Conservation (phyloP, 176 grass and related monocot genomes). For the Pharus latifolius region DNA sequence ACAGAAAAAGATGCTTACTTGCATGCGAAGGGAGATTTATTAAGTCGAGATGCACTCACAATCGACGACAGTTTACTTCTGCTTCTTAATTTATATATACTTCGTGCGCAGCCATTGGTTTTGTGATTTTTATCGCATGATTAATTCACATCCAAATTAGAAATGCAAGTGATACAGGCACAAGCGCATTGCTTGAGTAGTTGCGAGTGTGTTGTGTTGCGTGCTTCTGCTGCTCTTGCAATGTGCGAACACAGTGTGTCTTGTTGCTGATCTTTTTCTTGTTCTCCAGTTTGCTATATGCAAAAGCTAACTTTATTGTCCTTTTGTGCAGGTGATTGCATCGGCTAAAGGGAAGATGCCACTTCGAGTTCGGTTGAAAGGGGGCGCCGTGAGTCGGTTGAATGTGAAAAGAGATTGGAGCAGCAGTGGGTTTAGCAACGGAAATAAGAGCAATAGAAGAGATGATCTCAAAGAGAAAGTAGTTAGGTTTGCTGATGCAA, state of each 20-base stretch:
- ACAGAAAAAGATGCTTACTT: too few relatives aligned
- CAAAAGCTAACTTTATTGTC: background rate
- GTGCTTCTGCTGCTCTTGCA: background rate
- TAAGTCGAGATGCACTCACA: too few relatives aligned
- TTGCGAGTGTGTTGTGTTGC: background rate
- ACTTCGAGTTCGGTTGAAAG: constrained; percentile 25
- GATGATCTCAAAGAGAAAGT: constrained; percentile 12
- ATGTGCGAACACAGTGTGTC: background rate
- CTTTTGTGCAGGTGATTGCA: background rate
- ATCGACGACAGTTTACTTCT: too few relatives aligned
- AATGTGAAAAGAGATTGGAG: constrained; percentile 13
- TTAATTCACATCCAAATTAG: too few relatives aligned
- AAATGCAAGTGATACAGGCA: too few relatives aligned
- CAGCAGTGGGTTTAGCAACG: background rate
- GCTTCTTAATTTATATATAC: too few relatives aligned
- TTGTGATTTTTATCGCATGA: too few relatives aligned
- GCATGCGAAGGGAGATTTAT: too few relatives aligned
- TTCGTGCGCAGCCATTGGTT: too few relatives aligned
- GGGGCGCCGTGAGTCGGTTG: background rate
- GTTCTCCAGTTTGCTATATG: background rate
- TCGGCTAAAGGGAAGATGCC: constrained; percentile 13
- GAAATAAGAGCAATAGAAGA: constrained; percentile 2
- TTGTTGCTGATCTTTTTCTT: background rate
- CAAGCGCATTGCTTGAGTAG: background rate
- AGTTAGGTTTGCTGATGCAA: background rate